Evolutionary conservation across 2,329 filamentous ascomycete genomes (phyloP).

Genomic region (Hypoxylon sp.): DNA sequence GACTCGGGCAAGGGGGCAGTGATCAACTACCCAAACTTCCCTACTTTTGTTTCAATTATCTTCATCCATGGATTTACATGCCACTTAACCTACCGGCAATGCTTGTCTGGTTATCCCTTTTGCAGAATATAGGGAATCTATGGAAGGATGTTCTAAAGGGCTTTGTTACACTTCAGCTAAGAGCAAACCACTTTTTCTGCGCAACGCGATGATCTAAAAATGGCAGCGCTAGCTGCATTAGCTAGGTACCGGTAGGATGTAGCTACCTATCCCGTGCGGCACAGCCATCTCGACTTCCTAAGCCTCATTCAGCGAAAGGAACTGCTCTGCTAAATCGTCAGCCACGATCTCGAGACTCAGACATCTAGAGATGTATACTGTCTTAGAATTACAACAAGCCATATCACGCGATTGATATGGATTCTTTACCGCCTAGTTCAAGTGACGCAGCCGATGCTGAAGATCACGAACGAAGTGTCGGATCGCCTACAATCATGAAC

Average conservation of each 20-base stretch:
- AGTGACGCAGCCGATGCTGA: slow-evolving; percentile 18
- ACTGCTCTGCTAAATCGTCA: neutral
- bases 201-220: slow-evolving; percentile 26
- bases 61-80: slow-evolving; percentile 20
- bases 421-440: slow-evolving; percentile 21
- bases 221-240: slow-evolving; percentile 26
- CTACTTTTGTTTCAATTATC: slow-evolving; percentile 25
- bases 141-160: neutral
- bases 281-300: slow-evolving; percentile 8
- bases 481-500: slow-evolving; percentile 34
- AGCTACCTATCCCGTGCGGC: neutral
- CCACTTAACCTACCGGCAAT: slow-evolving; percentile 1
- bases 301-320: slow-evolving; percentile 5
- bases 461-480: slow-evolving; percentile 33
- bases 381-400: slow-evolving; percentile 16
- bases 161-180: neutral
- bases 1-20: slow-evolving; percentile 32
- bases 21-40: slow-evolving; percentile 29
- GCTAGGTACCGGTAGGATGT: slow-evolving; percentile 2
- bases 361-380: neutral
- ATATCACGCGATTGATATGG: slow-evolving; percentile 17
- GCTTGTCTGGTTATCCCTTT: slow-evolving; percentile 1
- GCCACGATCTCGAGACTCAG: slow-evolving; percentile 6
- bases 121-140: neutral
- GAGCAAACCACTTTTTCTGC: neutral